These are phyloP conservation scores for Claviceps cyperi DNA, from an alignment of 2,329 filamentous ascomycete genomes.

Conservation along the genomic window DNA sequence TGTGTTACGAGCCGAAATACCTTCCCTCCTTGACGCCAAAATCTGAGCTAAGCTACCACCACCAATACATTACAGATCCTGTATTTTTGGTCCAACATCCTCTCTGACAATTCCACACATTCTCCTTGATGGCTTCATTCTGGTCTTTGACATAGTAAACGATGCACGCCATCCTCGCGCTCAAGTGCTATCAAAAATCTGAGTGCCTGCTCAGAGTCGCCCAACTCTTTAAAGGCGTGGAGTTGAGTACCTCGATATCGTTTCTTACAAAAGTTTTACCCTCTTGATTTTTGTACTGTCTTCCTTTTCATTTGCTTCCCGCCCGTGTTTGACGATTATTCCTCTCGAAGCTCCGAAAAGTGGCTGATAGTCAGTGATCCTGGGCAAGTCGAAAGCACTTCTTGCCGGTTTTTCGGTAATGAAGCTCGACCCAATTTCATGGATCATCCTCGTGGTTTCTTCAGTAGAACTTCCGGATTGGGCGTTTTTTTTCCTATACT, in stretches of 20 bases:
- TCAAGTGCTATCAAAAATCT: not conserved
- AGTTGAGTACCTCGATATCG: not conserved
- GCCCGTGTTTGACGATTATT: not conserved
- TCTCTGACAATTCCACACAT: not conserved
- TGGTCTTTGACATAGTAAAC: not conserved
- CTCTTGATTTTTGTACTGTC: not conserved
- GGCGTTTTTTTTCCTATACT: conserved; percentile 9
- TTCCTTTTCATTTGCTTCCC: not conserved
- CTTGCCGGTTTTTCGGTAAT: conserved; percentile 4
- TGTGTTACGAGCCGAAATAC: not conserved
- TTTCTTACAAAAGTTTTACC: not conserved
- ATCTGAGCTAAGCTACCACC: conserved; percentile 3
- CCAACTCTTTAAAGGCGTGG: not conserved
- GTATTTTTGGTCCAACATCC: not conserved
- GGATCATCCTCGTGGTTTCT: conserved; percentile 11
- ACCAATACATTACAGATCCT: not conserved
- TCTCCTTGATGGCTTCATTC: not conserved
- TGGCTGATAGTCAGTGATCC: conserved; percentile 3
- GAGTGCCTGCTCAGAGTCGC: not conserved
- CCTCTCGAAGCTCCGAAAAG: not conserved
- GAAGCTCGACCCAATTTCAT: conserved; percentile 16
- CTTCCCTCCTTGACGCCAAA: not conserved
- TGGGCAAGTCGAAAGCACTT: conserved; percentile 2
- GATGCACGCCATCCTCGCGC: not conserved
- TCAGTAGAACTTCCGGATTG: not conserved